Evolutionary conservation across 345 rosid genomes (phyloP).

Genomic region (Stellera chamaejasme): DNA sequence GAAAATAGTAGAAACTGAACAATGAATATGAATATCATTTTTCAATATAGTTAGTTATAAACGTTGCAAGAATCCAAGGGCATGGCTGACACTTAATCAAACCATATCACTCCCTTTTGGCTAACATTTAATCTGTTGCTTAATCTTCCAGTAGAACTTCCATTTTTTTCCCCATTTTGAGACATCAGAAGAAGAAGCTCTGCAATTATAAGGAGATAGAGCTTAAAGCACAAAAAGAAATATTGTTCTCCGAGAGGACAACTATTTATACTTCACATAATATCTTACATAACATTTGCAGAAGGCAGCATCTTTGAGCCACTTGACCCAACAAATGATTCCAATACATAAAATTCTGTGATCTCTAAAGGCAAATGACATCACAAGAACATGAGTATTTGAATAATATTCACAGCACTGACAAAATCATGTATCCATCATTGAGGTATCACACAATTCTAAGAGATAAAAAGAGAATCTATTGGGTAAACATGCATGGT

Average conservation of each 20-base stretch:
- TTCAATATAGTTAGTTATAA: slow-evolving; percentile 1
- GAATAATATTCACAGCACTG: too few relatives aligned
- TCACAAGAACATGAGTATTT: too few relatives aligned
- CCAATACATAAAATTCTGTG: too few relatives aligned
- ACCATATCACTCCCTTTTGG: slow-evolving; percentile 74
- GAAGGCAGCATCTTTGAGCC: slow-evolving; percentile 56
- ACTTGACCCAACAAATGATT: slow-evolving; percentile 58
- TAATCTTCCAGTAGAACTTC: slow-evolving; percentile 68
- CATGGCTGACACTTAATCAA: slow-evolving; percentile 95
- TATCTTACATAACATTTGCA: slow-evolving; percentile 47
- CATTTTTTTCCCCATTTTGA: slow-evolving; percentile 70
- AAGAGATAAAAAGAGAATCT: too few relatives aligned
- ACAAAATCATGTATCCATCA: too few relatives aligned
- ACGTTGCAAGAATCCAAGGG: slow-evolving; percentile 86
- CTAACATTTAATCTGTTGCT: slow-evolving; percentile 50
- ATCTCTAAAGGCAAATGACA: too few relatives aligned
- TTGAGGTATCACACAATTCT: too few relatives aligned
- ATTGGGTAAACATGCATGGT: too few relatives aligned
- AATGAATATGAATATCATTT: not conserved
- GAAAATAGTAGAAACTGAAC: not conserved
- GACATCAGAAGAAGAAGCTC: slow-evolving; percentile 71
- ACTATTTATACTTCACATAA: not conserved
- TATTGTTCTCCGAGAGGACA: not conserved
- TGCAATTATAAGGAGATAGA: slow-evolving; percentile 22
- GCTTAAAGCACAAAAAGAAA: slow-evolving; percentile 7